Conservation (phyloP, 1,284 basidiomycete genomes). For the Leccinum fallax region DNA sequence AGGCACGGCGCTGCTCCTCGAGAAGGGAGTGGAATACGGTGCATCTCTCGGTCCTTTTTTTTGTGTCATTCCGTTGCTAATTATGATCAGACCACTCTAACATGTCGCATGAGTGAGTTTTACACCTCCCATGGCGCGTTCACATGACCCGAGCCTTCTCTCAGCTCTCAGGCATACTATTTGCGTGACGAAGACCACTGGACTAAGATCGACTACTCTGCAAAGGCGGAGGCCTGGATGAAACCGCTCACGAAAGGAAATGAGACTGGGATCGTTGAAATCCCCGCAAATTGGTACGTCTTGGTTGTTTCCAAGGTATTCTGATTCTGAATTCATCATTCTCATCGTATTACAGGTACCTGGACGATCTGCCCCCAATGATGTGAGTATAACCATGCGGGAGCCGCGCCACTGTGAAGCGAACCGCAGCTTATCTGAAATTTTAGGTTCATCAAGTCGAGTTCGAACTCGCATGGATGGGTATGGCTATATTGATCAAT, state of each 20-base stretch:
- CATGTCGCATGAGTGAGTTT: conserved; percentile 59
- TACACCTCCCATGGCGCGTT: not conserved
- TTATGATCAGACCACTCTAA: conserved; percentile 59
- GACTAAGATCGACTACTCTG: conserved; percentile 73
- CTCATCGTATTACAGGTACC: conserved; percentile 42
- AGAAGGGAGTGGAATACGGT: conserved; percentile 80
- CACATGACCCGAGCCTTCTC: conserved; percentile 14
- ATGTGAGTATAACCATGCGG: conserved; percentile 43
- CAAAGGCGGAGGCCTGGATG: conserved; percentile 73
- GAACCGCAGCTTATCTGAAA: not conserved
- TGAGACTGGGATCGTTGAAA: conserved; percentile 70
- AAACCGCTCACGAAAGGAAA: conserved; percentile 68
- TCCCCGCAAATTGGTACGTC: conserved; percentile 68
- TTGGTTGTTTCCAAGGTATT: not conserved
- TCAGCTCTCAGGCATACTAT: conserved; percentile 72
- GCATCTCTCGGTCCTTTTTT: not conserved
- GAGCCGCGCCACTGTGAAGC: not conserved
- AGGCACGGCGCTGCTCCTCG: conserved; percentile 66
- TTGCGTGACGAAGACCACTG: conserved; percentile 70
- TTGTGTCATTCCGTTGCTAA: conserved; percentile 6
- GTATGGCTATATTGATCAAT: conserved; percentile 45
- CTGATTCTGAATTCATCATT: not conserved
- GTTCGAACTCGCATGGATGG: conserved; percentile 70
- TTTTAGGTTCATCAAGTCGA: conserved; percentile 64
- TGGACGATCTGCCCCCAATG: conserved; percentile 73